Conservation (phyloP, 345 rosid species). For the Eucalyptus camaldulensis region DNA sequence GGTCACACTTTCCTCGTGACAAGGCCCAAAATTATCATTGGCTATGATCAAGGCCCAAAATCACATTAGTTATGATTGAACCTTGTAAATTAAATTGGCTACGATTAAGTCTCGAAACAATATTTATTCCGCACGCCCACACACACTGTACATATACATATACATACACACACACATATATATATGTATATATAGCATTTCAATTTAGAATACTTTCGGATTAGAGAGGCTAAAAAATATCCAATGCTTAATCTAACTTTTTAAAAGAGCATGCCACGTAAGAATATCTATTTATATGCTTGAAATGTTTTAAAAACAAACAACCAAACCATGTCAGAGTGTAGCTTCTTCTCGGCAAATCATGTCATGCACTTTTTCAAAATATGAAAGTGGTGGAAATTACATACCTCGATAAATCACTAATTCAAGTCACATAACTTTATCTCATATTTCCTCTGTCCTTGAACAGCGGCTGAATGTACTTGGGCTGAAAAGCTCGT, state of each 20-base stretch:
- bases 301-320: no score
- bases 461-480: fast-evolving
- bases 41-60: background rate
- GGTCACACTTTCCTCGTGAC: background rate
- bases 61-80: background rate
- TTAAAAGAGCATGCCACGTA: no score
- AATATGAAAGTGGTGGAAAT: background rate
- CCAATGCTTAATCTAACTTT: no score
- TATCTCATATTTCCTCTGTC: background rate
- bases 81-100: no score
- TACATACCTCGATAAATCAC: background rate
- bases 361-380: background rate
- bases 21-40: background rate
- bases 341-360: background rate
- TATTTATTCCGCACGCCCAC: no score
- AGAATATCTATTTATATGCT: no score
- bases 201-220: no score
- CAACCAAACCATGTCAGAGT: background rate
- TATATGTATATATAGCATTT: no score
- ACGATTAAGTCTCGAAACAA: no score
- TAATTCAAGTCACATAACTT: background rate
- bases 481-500: background rate
- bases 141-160: no score
- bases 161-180: no score
- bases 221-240: no score